Conservation (phyloP, 1,139 yeast species). For the Geotrichum bryndzae region DNA sequence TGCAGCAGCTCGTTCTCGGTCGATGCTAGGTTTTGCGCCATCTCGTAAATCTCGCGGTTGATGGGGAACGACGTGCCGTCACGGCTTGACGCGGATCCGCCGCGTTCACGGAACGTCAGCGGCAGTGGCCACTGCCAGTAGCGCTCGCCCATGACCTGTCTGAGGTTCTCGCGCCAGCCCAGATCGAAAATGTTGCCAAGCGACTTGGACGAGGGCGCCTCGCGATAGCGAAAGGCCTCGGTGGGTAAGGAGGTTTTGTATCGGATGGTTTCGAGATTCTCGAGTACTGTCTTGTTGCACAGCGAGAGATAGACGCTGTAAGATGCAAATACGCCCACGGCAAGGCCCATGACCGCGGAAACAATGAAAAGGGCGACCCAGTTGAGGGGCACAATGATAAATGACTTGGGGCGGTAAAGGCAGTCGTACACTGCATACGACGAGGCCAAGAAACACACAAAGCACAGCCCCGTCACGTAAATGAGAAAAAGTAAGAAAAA, state of each 20-base stretch:
- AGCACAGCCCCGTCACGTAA: conserved; percentile 50
- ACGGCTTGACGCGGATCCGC: background rate
- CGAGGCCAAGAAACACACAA: conserved; percentile 40
- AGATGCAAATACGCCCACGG: conserved; percentile 53
- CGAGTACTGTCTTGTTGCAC: conserved; percentile 74
- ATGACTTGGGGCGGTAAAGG: background rate
- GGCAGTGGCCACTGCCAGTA: conserved; percentile 73
- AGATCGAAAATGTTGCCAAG: conserved; percentile 70
- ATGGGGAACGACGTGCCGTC: conserved; percentile 17
- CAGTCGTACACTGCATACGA: conserved; percentile 35
- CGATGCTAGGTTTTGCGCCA: conserved; percentile 2
- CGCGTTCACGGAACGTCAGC: conserved; percentile 25
- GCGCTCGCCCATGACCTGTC: conserved; percentile 61
- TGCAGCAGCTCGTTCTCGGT: conserved; percentile 8
- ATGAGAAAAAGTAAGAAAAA: conserved; percentile 67
- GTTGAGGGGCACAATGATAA: conserved; percentile 49
- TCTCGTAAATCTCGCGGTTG: conserved; percentile 4
- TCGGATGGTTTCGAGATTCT: conserved; percentile 58
- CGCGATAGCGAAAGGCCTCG: conserved; percentile 36
- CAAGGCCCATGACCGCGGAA: conserved; percentile 56
- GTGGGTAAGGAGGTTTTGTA: conserved; percentile 45
- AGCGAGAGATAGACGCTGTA: conserved; percentile 56
- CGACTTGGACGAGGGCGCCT: conserved; percentile 38
- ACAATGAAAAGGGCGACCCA: conserved; percentile 56
- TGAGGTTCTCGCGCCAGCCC: conserved; percentile 59